Evolutionary conservation across 345 rosid species (phyloP), one percentile per base, ranked within the genome.

Genomic region (Citrus sp.): DNA sequence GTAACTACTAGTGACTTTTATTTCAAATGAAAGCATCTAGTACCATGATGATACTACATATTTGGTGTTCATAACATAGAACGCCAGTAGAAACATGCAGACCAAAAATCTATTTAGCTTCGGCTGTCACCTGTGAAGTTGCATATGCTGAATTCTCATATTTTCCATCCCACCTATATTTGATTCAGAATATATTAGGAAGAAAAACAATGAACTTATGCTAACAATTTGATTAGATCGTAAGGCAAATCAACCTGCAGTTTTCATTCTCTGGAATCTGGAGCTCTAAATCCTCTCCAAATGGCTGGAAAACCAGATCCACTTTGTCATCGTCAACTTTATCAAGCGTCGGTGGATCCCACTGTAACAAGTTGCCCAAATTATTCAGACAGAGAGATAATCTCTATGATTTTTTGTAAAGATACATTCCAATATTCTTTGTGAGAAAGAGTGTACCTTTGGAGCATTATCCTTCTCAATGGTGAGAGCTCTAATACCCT

Each of bases 401-500:
- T 21, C 32, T 12, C 22, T 2, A 14, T 6, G 12, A 24, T 24
- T 5, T 16, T 30, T 14, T 63, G 18, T 14, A 30, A 19, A 2
- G n/a, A 6, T 2, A 6, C 37, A 63, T 30, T 63, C 73, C 28
- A 70, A 27, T 46, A 32, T 49, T 46, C 51, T 30, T 54, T 28
- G 28, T 21, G 42, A 54, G 60, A 51, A 60, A 40, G 27, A 19
- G 18, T 8, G 55, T 85, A 96, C 99, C 93, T 94, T 96, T 32
- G 97, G 99, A 78, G 95, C 80, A 82, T 90, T 96, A 80, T 93
- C 98, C 86, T 92, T 96, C 84, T 96, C 99, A 71, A 96, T 87
- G 84, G 94, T 88, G 67, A 89, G 81, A 79, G 99, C 95, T 77
- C 99, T 83, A 72, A 96, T 96, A 75, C 99, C 99, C 98, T 95